phyloP scores from a whole-genome alignment of 2,329 filamentous ascomycete species.

The Pestalotiopsis sp. region DNA sequence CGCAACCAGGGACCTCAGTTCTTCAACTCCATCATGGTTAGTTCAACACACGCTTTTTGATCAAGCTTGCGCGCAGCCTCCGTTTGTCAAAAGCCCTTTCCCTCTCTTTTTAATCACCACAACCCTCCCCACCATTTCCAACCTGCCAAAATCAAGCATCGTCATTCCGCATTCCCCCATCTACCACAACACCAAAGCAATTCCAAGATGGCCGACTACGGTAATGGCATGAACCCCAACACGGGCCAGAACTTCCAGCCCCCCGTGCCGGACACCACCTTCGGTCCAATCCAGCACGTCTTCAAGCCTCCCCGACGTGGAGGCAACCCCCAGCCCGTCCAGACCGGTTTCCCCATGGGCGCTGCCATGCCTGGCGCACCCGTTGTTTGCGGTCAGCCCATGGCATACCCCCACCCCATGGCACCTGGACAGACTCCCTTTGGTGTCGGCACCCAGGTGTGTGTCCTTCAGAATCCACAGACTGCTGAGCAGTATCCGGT shows the following conservation, averaged over 20 bases:
- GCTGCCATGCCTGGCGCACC: neutral
- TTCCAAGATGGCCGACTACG: conserved; percentile 43
- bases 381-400: neutral
- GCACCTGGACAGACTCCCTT: conserved; percentile 23
- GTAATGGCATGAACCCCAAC: conserved; percentile 43
- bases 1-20: neutral
- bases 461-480: neutral
- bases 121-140: neutral
- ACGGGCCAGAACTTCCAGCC: conserved; percentile 58
- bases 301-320: conserved; percentile 56
- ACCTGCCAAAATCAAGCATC: neutral
- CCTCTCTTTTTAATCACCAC: neutral
- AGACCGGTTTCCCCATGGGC: neutral
- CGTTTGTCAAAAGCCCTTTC: neutral
- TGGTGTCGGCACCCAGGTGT: neutral
- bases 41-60: neutral
- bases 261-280: conserved; percentile 59
- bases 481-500: conserved; percentile 9
- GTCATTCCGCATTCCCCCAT: conserved; percentile 14
- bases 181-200: conserved; percentile 20
- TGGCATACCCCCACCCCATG: conserved; percentile 4
- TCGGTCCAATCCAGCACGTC: conserved; percentile 57
- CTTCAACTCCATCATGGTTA: neutral
- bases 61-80: neutral
- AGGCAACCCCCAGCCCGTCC: conserved; percentile 22